Base-by-base conservation (phyloP, 345 rosid species). In the Jatropha curcas region DNA sequence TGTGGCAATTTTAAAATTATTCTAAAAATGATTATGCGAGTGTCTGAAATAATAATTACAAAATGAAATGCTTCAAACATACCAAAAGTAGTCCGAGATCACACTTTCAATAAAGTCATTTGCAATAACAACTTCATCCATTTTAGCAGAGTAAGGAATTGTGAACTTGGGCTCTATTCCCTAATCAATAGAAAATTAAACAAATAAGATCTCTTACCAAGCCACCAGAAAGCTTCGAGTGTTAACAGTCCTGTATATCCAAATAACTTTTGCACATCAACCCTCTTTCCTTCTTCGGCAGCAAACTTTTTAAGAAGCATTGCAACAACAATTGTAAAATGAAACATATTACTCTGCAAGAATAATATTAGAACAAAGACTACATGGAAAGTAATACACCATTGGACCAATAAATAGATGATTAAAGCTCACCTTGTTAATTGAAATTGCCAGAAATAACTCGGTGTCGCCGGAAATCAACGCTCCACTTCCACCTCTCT, bases 201-300 rank as follows among this genome's bases (percentile, higher is more conserved):
- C 14, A 33, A 13, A 63, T 33, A 64, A 27, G 19, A 30, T 55
- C 20, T 68, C 86, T 87, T 89, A 95, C 99, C 89, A 66, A 95
- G 97, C 99, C 99, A 95, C 99, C 99, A 96, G 19, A 96, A 93
- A 65, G 98, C 92, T 77, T 93, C 91, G 76, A 96, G 93, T 5
- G 98, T 96, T 78, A 96, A 96, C 72, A 96, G 77, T 72, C 99
- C 99, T 31, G 93, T 90, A 76, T 93, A 96, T 62, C 99, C 99
- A 73, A 96, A 96, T 79, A 96, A 77, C 90, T 93, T 96, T 77
- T 96, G 98, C 79, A 96, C 95, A 79, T 93, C 98, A 74, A 84
- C 87, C 55, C 93, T 85, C 84, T 88, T 94, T 74, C 98, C 98
- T 88, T 88, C 99, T 76, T 91, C 99, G 19, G 98, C 99, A 0